phyloP scores from a whole-genome alignment of 192 early-diverging fungal genomes.

The Lunasporangiospora selenospora region DNA sequence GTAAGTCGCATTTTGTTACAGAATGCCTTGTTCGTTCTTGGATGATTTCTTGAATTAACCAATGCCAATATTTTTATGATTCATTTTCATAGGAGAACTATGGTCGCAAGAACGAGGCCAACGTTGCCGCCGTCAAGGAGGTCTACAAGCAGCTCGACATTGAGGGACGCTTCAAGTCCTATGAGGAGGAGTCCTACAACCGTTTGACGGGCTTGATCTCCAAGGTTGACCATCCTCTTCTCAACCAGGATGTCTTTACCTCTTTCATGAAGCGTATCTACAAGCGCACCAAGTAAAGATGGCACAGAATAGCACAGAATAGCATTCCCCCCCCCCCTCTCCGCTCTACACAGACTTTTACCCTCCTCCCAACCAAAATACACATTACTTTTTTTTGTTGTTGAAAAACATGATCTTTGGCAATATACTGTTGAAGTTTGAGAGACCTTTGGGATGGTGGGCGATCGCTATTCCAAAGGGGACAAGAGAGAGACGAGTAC shows the following conservation, averaged over 20 bases:
- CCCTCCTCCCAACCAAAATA: too few relatives aligned
- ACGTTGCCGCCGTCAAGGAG: slow-evolving; percentile 83
- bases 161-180: slow-evolving; percentile 79
- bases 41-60: not conserved
- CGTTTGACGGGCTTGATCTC: slow-evolving; percentile 78
- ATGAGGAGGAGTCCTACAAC: slow-evolving; percentile 87
- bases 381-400: too few relatives aligned
- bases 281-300: slow-evolving; percentile 90
- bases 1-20: too few relatives aligned
- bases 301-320: too few relatives aligned
- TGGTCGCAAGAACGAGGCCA: slow-evolving; percentile 81
- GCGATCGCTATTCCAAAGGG: too few relatives aligned
- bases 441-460: too few relatives aligned
- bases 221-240: slow-evolving; percentile 78
- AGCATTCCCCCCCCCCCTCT: too few relatives aligned
- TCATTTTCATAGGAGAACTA: slow-evolving; percentile 79
- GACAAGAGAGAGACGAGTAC: too few relatives aligned
- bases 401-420: too few relatives aligned
- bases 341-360: too few relatives aligned
- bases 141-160: slow-evolving; percentile 85
- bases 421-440: too few relatives aligned
- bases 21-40: not conserved
- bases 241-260: slow-evolving; percentile 87
- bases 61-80: not conserved
- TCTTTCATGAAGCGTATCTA: slow-evolving; percentile 96